Evolutionary conservation across 2,329 filamentous ascomycete species (phyloP), one percentile per base, ranked within the genome.

Genomic region (Calonectria leucothoes): DNA sequence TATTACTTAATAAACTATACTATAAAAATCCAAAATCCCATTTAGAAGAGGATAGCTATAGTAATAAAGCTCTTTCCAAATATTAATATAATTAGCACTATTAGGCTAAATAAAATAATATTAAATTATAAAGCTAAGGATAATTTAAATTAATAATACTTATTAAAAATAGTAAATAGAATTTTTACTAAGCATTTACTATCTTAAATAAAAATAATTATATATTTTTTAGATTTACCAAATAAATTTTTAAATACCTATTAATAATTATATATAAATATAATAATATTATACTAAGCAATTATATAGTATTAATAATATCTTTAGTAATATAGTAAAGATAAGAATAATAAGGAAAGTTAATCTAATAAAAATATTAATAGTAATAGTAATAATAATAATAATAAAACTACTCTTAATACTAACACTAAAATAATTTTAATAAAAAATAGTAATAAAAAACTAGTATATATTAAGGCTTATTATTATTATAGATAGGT

Each of bases 1-100:
- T 70, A 64, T 37, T 70, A 70, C 45, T 8, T 70, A 11, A 70
- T 37, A 29, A 69, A 72, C 57, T 72, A 72, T 17, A 20, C 66
- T 7, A 69, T 17, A 37, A 72, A 72, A 20, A 33, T 72, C 17
- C 2, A 72, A 59, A 57, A 72, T 69, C 57, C 57, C 10, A 57
- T 69, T 8, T 71, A 39, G 63, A 70, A 70, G 68, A 55, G 68
- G 23, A 48, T 66, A 14, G 68, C 68, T 11, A 45, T 61, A 33
- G 49, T 20, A 31, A 35, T 25, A 45, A 23, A 67, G 49, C 49
- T 67, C 25, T 67, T 67, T n/a, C 35, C 25, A 20, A 57, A 8
- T 6, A 57, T 55, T 23, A 57, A 25, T 17, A 67, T n/a, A 39
- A 66, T 31, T 4, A 66, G 23, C 23, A 31, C 31, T 10, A 20